Conservation (phyloP, 2,329 filamentous ascomycete species). For the Claviceps sp. region DNA sequence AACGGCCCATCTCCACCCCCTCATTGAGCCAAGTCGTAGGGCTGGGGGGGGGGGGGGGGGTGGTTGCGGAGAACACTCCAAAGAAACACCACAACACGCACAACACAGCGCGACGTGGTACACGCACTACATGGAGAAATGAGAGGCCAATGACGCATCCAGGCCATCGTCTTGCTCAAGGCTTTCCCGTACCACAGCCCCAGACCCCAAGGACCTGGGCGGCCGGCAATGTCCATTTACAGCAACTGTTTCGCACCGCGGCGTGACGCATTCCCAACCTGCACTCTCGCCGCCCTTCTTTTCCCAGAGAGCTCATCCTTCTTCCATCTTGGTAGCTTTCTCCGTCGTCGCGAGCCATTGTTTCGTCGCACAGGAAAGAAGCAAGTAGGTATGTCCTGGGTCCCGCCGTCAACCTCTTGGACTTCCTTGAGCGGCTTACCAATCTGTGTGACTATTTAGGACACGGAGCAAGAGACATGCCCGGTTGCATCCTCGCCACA, state of each 20-base stretch:
- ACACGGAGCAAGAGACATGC: not conserved
- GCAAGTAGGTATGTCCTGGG: no score
- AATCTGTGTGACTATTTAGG: not conserved
- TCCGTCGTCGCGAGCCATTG: no score
- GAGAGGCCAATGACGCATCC: slow-evolving; percentile 1
- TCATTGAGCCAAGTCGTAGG: slow-evolving; percentile 3
- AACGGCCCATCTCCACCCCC: not conserved
- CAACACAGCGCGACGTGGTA: no score
- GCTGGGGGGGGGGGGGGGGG: not conserved
- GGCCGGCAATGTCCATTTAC: not conserved
- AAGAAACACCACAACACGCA: no score
- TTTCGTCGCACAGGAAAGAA: no score
- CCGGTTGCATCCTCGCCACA: not conserved
- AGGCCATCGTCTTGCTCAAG: not conserved
- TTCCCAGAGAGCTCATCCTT: no score
- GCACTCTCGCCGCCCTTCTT: no score
- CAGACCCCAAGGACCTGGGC: slow-evolving; percentile 1
- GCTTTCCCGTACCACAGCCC: not conserved
- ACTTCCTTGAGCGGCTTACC: not conserved
- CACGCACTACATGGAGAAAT: not conserved
- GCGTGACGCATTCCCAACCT: not conserved
- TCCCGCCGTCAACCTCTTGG: no score
- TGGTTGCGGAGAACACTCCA: no score
- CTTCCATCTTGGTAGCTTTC: no score
- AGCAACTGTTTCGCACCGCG: not conserved